Evolutionary conservation across 2,329 filamentous ascomycete genomes (phyloP).

Genomic region (Pyrenophora seminiperda): DNA sequence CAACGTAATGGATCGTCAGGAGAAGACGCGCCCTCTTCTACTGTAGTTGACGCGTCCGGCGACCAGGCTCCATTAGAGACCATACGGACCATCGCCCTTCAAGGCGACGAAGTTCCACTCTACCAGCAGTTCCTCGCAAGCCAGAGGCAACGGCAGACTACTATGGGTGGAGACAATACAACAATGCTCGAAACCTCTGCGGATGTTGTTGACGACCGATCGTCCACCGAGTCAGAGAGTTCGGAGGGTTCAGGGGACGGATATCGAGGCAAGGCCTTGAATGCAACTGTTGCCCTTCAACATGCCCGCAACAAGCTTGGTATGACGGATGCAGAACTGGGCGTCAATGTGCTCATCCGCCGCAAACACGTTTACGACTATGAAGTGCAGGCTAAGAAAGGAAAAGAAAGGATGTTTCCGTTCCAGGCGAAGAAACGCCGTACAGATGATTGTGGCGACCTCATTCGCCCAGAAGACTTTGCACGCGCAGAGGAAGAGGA

Average conservation of each 20-base stretch:
- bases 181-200: constrained; percentile 70
- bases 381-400: constrained; percentile 87
- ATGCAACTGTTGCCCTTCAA: constrained; percentile 82
- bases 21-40: constrained; percentile 49
- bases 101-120: constrained; percentile 74
- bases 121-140: constrained; percentile 95
- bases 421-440: constrained; percentile 79
- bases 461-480: constrained; percentile 93
- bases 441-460: constrained; percentile 88
- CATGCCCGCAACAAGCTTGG: constrained; percentile 80
- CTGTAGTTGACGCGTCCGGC: constrained; percentile 69
- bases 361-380: constrained; percentile 92
- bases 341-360: constrained; percentile 86
- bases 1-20: constrained; percentile 28
- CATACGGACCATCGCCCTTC: constrained; percentile 65
- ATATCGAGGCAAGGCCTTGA: constrained; percentile 82
- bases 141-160: constrained; percentile 83
- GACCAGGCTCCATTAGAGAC: constrained; percentile 36
- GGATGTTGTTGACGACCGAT: constrained; percentile 80
- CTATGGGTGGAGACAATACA: constrained; percentile 68
- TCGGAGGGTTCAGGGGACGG: constrained; percentile 82
- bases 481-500: constrained; percentile 90
- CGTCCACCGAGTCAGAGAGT: constrained; percentile 81
- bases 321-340: constrained; percentile 85
- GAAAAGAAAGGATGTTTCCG: constrained; percentile 90